A percentile compares a stretch with the other conserved stretches of the same genome.
Evolutionary conservation across 495 filamentous ascomycete species (phyloP).

Genomic region (Platismatia glauca): DNA sequence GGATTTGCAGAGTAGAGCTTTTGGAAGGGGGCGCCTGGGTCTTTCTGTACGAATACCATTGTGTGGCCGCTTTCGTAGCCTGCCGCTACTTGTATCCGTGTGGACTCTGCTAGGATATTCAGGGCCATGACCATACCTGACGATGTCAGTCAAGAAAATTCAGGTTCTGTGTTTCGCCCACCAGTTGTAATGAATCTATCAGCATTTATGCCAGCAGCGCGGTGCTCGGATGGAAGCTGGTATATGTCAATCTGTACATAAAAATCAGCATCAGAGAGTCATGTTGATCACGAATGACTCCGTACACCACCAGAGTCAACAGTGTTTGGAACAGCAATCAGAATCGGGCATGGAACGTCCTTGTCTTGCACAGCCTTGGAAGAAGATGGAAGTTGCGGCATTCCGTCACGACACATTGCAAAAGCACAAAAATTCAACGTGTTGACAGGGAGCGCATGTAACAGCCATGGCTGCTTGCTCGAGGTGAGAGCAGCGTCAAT

Average conservation of each 20-base stretch:
- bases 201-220: slow-evolving; percentile 57
- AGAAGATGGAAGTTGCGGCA: slow-evolving; percentile 13
- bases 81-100: slow-evolving; percentile 47
- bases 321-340: slow-evolving; percentile 70
- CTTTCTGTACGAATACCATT: slow-evolving; percentile 42
- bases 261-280: background rate
- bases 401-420: slow-evolving; percentile 44
- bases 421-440: slow-evolving; percentile 96
- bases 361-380: slow-evolving; percentile 12
- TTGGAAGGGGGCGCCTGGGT: slow-evolving; percentile 42
- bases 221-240: slow-evolving; percentile 63
- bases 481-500: slow-evolving; percentile 41
- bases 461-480: slow-evolving; percentile 64
- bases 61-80: slow-evolving; percentile 84
- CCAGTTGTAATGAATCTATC: slow-evolving; percentile 50
- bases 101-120: slow-evolving; percentile 34
- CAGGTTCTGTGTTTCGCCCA: slow-evolving; percentile 5
- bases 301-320: slow-evolving; percentile 63
- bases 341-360: slow-evolving; percentile 27
- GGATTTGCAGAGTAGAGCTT: slow-evolving; percentile 54
- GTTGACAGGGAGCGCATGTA: slow-evolving; percentile 78
- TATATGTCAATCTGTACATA: slow-evolving; percentile 67
- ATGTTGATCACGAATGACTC: slow-evolving; percentile 5
- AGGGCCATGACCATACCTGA: slow-evolving; percentile 86
- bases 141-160: background rate